Evolutionary conservation across 352 stramenopile species (phyloP).

Genomic region (Globisporangium irregulare): DNA sequence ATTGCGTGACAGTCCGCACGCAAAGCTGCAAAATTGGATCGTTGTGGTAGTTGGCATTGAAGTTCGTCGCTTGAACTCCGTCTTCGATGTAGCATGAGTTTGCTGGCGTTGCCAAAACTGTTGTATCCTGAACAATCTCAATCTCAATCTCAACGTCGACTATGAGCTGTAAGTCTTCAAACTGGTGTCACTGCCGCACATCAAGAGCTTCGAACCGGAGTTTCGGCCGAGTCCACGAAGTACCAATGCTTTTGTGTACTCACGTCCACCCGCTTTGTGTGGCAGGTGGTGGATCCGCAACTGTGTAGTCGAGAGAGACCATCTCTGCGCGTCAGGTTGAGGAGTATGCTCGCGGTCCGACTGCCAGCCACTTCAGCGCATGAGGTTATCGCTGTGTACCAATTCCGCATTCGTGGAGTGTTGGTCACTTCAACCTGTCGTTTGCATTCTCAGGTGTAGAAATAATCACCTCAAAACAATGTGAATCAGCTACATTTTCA

Average conservation of each 20-base stretch:
- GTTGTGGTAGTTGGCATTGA: neutral
- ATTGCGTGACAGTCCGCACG: neutral
- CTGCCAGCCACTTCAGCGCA: neutral
- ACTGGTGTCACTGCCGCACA: constrained; percentile 2
- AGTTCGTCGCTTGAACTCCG: neutral
- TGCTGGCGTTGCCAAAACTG: neutral
- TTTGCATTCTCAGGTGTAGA: neutral
- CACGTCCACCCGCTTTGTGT: neutral
- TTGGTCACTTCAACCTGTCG: neutral
- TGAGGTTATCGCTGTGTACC: neutral
- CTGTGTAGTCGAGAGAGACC: neutral
- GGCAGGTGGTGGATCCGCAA: neutral
- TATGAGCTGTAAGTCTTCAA: neutral
- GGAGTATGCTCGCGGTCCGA: neutral
- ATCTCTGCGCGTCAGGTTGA: neutral
- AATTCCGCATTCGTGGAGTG: neutral
- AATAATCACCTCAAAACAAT: neutral
- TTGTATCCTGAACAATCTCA: neutral
- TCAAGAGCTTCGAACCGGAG: neutral
- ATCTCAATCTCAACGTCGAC: neutral
- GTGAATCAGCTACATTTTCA: neutral
- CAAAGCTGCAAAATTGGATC: constrained; percentile 1
- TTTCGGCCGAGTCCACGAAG: neutral
- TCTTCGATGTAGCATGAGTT: constrained; percentile 3
- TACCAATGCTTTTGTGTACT: neutral